Evolutionary conservation across 2,329 filamentous ascomycete genomes (phyloP).

Genomic region (Xylaria digitata): DNA sequence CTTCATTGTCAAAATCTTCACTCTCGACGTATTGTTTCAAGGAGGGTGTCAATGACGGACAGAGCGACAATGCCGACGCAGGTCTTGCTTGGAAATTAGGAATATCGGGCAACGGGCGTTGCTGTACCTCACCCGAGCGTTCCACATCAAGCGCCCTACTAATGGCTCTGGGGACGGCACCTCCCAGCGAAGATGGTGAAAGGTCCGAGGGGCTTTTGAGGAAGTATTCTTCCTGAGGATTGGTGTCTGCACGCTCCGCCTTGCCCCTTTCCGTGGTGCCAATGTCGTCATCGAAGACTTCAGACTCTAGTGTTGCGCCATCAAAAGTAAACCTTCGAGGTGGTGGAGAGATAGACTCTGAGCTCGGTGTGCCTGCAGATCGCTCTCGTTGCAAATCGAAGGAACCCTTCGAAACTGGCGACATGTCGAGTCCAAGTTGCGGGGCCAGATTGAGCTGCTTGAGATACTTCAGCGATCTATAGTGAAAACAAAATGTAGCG

Average conservation of each 20-base stretch:
- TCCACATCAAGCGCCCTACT: conserved; percentile 18
- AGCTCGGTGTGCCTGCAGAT: not conserved
- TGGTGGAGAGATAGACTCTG: conserved; percentile 10
- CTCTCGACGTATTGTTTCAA: conserved; percentile 49
- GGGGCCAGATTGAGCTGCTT: conserved; percentile 61
- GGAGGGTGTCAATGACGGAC: conserved; percentile 51
- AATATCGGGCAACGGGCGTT: conserved; percentile 48
- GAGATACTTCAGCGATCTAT: conserved; percentile 64
- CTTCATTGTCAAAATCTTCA: conserved; percentile 50
- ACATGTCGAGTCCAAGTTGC: conserved; percentile 28
- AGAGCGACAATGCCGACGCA: conserved; percentile 47
- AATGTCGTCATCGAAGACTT: conserved; percentile 30
- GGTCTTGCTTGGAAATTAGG: conserved; percentile 42
- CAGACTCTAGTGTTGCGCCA: conserved; percentile 30
- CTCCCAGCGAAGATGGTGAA: conserved; percentile 13
- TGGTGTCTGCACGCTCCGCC: conserved; percentile 8
- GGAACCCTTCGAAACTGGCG: conserved; percentile 20
- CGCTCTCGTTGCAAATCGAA: conserved; percentile 8
- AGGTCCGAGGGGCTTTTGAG: conserved; percentile 39
- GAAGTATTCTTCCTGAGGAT: conserved; percentile 34
- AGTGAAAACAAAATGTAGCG: conserved; percentile 66
- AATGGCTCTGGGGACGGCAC: conserved; percentile 1
- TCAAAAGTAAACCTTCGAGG: conserved; percentile 38
- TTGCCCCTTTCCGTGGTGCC: conserved; percentile 17
- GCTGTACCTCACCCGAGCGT: conserved; percentile 30